These are phyloP conservation scores for Hordeum pubiflorum DNA, from an alignment of 202 grass and related monocot species.

Conservation along the genomic window DNA sequence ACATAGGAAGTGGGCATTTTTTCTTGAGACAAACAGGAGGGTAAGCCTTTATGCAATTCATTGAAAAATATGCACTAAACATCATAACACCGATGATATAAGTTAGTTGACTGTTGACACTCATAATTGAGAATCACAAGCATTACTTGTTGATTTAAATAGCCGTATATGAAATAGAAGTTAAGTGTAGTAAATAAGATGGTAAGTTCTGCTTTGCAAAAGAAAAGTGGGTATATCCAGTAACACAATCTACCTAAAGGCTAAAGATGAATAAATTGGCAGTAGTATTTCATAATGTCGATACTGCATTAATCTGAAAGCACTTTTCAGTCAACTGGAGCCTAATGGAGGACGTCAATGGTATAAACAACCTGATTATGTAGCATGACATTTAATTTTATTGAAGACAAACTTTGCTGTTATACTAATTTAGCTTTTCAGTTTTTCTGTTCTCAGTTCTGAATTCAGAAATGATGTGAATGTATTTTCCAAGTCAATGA, in stretches of 20 bases:
- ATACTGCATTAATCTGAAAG: background rate
- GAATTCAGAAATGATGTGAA: background rate
- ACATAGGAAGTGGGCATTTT: background rate
- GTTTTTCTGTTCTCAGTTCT: background rate
- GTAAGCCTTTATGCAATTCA: background rate
- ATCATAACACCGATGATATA: background rate
- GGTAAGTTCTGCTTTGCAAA: background rate
- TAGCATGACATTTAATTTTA: background rate
- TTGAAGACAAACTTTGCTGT: background rate
- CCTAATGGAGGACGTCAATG: background rate
- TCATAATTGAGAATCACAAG: background rate
- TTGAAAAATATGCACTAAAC: background rate
- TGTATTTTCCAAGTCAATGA: background rate
- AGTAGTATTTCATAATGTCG: background rate
- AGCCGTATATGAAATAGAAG: background rate
- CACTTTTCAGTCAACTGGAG: background rate
- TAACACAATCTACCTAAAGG: background rate
- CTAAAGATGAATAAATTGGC: background rate
- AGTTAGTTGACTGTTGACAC: background rate
- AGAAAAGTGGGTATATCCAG: background rate
- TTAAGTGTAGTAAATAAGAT: background rate
- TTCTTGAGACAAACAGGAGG: background rate
- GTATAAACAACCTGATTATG: background rate
- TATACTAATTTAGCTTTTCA: background rate
- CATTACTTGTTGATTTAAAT: background rate